phyloP scores from a whole-genome alignment of 257 asterid genomes.

The Solanum megistacrolobum region DNA sequence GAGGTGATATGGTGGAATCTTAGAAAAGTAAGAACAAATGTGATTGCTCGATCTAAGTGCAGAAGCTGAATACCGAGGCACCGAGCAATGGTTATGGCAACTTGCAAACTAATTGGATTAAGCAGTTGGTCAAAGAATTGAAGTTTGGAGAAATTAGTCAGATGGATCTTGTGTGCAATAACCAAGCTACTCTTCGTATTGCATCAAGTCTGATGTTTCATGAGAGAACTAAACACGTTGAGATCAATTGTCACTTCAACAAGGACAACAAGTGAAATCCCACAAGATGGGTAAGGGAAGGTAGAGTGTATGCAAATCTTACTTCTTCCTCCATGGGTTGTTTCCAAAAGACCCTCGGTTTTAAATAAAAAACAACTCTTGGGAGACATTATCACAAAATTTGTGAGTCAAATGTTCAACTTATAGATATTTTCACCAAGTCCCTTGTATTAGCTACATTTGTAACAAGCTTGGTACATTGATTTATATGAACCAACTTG shows the following conservation, averaged over 20 bases:
- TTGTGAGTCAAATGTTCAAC: background rate
- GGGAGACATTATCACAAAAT: background rate
- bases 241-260: background rate
- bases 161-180: background rate
- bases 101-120: background rate
- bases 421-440: background rate
- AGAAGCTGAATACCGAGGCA: background rate
- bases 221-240: background rate
- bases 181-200: background rate
- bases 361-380: background rate
- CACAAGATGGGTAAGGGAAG: background rate
- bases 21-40: background rate
- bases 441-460: background rate
- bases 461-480: background rate
- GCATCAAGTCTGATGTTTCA: background rate
- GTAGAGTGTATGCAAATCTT: background rate
- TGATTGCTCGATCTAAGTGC: background rate
- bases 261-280: background rate
- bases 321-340: background rate
- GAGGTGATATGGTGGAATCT: background rate
- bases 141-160: background rate
- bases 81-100: background rate
- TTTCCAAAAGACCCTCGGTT: background rate
- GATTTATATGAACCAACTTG: background rate
- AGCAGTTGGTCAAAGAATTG: background rate